Percentiles rank a stretch among this genome's conserved stretches.
phyloP scores from a whole-genome alignment of 129 eudicot species.

The Gnaphalium uliginosum region DNA sequence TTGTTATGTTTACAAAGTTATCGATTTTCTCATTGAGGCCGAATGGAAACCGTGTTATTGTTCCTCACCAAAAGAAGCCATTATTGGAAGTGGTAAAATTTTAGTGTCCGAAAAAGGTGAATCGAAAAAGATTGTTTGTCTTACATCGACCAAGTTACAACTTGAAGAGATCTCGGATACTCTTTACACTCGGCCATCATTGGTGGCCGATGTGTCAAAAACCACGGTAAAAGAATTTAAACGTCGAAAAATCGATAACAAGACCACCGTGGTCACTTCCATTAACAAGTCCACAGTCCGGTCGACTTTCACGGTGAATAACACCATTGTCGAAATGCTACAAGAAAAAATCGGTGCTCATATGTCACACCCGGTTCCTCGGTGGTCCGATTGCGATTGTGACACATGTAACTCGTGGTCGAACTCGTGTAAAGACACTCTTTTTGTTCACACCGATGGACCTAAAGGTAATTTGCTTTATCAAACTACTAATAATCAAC shows the following conservation, averaged over 20 bases:
- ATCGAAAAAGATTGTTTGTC: constrained; percentile 63
- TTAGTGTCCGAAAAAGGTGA: constrained; percentile 76
- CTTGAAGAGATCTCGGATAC: constrained; percentile 93
- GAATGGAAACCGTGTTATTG: constrained; percentile 97
- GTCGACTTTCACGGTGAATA: constrained; percentile 60
- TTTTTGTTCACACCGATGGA: constrained; percentile 66
- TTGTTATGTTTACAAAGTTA: constrained; percentile 56
- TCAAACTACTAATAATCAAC: neutral
- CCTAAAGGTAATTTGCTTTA: constrained; percentile 50
- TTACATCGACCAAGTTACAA: constrained; percentile 64
- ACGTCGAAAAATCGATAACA: constrained; percentile 33
- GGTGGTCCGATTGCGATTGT: constrained; percentile 99
- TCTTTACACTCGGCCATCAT: constrained; percentile 67
- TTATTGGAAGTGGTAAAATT: constrained; percentile 62
- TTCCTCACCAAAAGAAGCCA: constrained; percentile 64
- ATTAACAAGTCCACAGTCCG: constrained; percentile 38
- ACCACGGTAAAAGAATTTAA: constrained; percentile 57
- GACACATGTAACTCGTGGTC: constrained; percentile 78
- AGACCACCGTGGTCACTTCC: constrained; percentile 15
- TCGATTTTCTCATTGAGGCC: constrained; percentile 74
- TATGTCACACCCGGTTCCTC: constrained; percentile 51
- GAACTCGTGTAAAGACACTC: constrained; percentile 50
- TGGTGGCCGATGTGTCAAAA: constrained; percentile 67
- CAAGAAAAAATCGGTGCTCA: constrained; percentile 69
- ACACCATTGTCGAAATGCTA: constrained; percentile 85